These are phyloP conservation scores for Lenwebbia sp. DNA, from an alignment of 345 rosid species.

Conservation along the genomic window DNA sequence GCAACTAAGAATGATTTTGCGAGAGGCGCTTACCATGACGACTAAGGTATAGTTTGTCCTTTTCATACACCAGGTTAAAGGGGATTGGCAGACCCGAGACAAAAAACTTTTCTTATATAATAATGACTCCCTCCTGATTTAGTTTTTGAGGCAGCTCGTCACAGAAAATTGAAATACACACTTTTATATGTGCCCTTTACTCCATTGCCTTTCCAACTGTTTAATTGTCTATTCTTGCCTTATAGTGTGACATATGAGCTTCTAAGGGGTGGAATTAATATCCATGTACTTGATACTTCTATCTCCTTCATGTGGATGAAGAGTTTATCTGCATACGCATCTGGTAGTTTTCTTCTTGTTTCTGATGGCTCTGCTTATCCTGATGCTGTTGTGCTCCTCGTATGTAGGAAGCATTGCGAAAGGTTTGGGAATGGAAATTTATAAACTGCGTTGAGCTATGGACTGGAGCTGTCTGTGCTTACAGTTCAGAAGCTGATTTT, in stretches of 20 bases:
- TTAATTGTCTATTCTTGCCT: neutral
- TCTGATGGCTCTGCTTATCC: neutral
- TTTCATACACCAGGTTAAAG: no score
- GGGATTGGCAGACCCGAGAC: no score
- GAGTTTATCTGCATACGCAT: neutral
- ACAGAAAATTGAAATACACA: neutral
- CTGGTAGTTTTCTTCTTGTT: neutral
- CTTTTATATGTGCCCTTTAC: neutral
- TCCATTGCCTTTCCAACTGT: neutral
- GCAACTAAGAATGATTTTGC: slow-evolving; percentile 74
- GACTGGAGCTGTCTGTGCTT: slow-evolving; percentile 87
- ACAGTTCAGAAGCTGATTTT: slow-evolving; percentile 60
- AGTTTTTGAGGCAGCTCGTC: neutral
- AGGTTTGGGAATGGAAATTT: slow-evolving; percentile 97
- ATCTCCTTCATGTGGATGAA: neutral
- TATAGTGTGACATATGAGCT: neutral
- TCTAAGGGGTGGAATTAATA: neutral
- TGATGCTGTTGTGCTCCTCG: neutral
- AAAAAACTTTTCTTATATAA: neutral
- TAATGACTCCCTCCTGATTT: neutral
- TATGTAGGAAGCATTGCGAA: slow-evolving; percentile 72
- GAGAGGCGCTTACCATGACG: slow-evolving; percentile 75
- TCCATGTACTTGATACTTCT: neutral
- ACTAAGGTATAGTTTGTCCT: slow-evolving; percentile 53
- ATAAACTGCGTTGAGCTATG: slow-evolving; percentile 94